phyloP scores from a whole-genome alignment of 2,329 filamentous ascomycete genomes.

The Neoascochyta sp. region DNA sequence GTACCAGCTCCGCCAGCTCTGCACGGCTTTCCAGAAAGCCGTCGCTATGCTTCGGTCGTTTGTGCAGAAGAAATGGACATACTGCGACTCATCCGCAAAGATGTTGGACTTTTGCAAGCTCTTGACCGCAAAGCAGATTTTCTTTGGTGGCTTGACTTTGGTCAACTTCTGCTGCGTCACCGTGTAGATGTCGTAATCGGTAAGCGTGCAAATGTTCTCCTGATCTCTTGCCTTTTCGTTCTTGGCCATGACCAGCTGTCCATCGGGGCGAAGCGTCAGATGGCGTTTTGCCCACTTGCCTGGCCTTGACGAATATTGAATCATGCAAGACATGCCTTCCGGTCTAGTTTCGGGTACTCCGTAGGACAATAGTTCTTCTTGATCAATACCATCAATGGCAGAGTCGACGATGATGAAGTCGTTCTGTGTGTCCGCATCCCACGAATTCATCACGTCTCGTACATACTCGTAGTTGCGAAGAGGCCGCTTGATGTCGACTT shows the following conservation, averaged over 20 bases:
- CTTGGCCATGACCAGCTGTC: slow-evolving; percentile 70
- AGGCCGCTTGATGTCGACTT: slow-evolving; percentile 75
- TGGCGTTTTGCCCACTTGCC: slow-evolving; percentile 88
- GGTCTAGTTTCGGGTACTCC: slow-evolving; percentile 64
- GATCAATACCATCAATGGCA: slow-evolving; percentile 51
- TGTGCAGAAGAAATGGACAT: slow-evolving; percentile 86
- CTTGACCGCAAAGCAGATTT: slow-evolving; percentile 81
- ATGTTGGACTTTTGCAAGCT: slow-evolving; percentile 84
- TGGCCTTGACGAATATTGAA: slow-evolving; percentile 76
- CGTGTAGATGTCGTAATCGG: slow-evolving; percentile 88
- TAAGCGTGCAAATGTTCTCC: slow-evolving; percentile 73
- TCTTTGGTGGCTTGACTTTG: slow-evolving; percentile 79
- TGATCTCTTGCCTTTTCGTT: slow-evolving; percentile 65
- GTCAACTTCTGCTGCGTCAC: slow-evolving; percentile 65
- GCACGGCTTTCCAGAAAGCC: slow-evolving; percentile 68
- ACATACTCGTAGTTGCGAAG: slow-evolving; percentile 82
- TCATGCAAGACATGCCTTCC: slow-evolving; percentile 61
- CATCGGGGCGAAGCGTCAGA: slow-evolving; percentile 68
- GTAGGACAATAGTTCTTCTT: slow-evolving; percentile 61
- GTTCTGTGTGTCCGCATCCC: slow-evolving; percentile 79
- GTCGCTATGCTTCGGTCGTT: slow-evolving; percentile 65
- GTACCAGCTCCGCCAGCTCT: slow-evolving; percentile 90
- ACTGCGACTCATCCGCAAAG: slow-evolving; percentile 78
- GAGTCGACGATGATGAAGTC: slow-evolving; percentile 64
- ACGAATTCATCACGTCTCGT: slow-evolving; percentile 86